These are phyloP conservation scores for Ogataea ganodermae DNA, from an alignment of 805 yeast species.

Conservation along the genomic window DNA sequence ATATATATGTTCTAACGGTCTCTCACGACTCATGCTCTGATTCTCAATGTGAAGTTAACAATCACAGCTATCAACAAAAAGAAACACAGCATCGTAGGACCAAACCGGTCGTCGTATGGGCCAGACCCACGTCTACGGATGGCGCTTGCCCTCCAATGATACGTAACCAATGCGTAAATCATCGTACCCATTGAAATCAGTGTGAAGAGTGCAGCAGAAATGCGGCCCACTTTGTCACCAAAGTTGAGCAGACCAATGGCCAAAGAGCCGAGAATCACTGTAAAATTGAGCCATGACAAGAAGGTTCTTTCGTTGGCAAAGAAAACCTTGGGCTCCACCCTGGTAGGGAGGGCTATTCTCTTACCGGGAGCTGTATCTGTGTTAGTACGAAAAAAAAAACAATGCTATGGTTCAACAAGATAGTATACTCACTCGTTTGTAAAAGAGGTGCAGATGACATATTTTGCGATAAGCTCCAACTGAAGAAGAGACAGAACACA, in stretches of 20 bases:
- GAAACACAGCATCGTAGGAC: slow-evolving; percentile 96
- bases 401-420: no score
- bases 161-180: slow-evolving; percentile 92
- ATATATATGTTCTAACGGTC: background rate
- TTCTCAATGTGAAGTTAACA: slow-evolving; percentile 86
- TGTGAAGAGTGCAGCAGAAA: slow-evolving; percentile 92
- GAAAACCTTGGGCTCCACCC: slow-evolving; percentile 98
- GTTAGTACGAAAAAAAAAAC: slow-evolving; percentile 7
- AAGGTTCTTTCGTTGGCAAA: slow-evolving; percentile 99
- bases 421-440: slow-evolving; percentile 57
- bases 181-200: slow-evolving; percentile 96
- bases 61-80: slow-evolving; percentile 91
- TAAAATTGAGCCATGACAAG: slow-evolving; percentile 96
- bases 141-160: slow-evolving; percentile 99
- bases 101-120: slow-evolving; percentile 98
- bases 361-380: slow-evolving; percentile 49
- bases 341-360: slow-evolving; percentile 95
- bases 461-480: background rate
- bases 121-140: slow-evolving; percentile 97
- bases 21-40: slow-evolving; percentile 46
- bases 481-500: background rate
- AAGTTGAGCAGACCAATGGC: slow-evolving; percentile 95
- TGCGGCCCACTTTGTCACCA: slow-evolving; percentile 91
- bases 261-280: slow-evolving; percentile 95
- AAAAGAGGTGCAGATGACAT: slow-evolving; percentile 75